Base-by-base conservation (phyloP, 2,329 filamentous ascomycete genomes). In the Colletotrichum sojae region DNA sequence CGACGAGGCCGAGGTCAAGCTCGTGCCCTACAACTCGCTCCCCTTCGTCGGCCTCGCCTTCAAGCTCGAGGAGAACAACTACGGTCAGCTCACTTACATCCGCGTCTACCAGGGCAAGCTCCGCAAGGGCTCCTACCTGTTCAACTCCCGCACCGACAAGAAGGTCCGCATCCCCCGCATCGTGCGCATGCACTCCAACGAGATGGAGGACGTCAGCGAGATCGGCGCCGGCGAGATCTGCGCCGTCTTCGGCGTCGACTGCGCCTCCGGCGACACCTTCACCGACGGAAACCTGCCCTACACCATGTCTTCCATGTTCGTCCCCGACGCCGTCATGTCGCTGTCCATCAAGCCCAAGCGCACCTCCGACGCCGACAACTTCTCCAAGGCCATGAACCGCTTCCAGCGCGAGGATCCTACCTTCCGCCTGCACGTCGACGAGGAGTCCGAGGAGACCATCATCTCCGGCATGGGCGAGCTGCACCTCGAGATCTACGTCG, bases 331-430 rank as follows among this genome's bases (percentile, higher is more conserved):
- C 36, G 96, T 99, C 84, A 98, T 99, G 83, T 98, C 95, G 18
- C 90, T 99, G 49, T 98, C 95, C 22, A 98, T 99, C 86, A 94
- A 94, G 82, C 96, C 96, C 55, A 98, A 98, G 87, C 91, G 94
- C 80, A 94, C 89, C 79, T 96, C 94, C 80, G 95, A 99, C 76
- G 91, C 92, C 67, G 90, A 94, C 78, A 96, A 97, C 84, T 99
- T 99, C 87, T 95, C 92, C 78, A 99, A 99, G 84, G 96, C 96
- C 74, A 98, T 99, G 91, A 96, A 95, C 80, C 93, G 96, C 74
- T 99, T 99, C 89, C 95, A 98, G 83, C 92, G 96, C 72, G 96
- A 99, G 83, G 96, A 99, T 76, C 96, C 96, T 4, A 99, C 96
- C 13, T 99, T 99, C 89, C 91, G 96, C 62, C 93, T 99, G 45